Evolutionary conservation across 2,329 filamentous ascomycete genomes (phyloP).

Genomic region (Kalmusia sp.): DNA sequence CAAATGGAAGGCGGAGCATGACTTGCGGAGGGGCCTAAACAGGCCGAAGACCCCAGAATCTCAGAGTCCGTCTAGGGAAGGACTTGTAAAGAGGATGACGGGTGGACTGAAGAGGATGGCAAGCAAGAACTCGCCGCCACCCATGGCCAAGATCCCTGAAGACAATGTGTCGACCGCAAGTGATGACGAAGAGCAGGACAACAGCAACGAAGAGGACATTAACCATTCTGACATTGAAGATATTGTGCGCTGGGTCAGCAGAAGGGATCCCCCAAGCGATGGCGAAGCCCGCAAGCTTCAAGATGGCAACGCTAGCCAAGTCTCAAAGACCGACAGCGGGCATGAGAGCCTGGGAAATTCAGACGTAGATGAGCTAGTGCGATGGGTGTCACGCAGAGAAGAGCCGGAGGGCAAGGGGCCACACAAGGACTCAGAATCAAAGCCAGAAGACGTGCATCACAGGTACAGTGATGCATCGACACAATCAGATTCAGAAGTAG

Average conservation of each 20-base stretch:
- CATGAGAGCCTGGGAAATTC: conserved; percentile 38
- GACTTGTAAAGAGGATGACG: conserved; percentile 31
- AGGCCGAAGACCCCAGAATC: conserved; percentile 34
- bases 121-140: conserved; percentile 32
- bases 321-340: conserved; percentile 25
- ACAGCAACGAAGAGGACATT: conserved; percentile 30
- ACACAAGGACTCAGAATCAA: conserved; percentile 3
- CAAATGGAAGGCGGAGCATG: conserved; percentile 39
- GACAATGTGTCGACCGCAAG: conserved; percentile 31
- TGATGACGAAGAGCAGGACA: conserved; percentile 27
- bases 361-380: conserved; percentile 42
- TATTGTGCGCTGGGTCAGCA: conserved; percentile 42
- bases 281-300: conserved; percentile 25
- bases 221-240: conserved; percentile 43
- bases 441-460: background rate
- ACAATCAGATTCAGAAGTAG: conserved; percentile 34
- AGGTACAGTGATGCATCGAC: conserved; percentile 39
- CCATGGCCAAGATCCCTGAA: conserved; percentile 33
- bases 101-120: conserved; percentile 35
- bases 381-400: conserved; percentile 30
- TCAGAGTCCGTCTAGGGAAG: conserved; percentile 21
- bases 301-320: conserved; percentile 2
- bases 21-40: conserved; percentile 33
- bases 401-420: background rate
- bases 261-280: conserved; percentile 36